Evolutionary conservation across 441 rosid genomes (phyloP).

Genomic region (Geranium incanum): DNA sequence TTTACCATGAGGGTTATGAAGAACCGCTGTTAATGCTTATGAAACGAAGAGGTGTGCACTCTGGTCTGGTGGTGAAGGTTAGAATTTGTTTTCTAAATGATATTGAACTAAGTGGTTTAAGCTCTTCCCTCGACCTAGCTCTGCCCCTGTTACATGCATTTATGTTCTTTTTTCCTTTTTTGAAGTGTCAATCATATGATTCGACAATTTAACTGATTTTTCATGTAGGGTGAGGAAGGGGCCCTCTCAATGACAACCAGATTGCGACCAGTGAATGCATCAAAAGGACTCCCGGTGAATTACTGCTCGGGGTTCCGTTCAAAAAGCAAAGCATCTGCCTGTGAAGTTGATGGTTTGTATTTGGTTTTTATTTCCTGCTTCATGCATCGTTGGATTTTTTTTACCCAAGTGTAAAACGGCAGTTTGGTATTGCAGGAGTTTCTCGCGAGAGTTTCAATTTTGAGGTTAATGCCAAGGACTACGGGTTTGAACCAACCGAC

Average conservation of each 20-base stretch:
- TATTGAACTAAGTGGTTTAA: conserved; percentile 12
- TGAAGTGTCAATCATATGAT: no score
- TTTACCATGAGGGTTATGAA: conserved; percentile 85
- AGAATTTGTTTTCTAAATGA: conserved; percentile 23
- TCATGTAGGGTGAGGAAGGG: conserved; percentile 85
- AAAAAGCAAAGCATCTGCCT: conserved; percentile 44
- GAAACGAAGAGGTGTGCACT: conserved; percentile 91
- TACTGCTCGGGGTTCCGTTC: conserved; percentile 90
- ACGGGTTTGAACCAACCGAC: conserved; percentile 80
- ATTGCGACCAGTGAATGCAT: conserved; percentile 49
- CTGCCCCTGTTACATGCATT: no score
- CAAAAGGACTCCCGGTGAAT: conserved; percentile 87
- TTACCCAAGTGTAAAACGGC: conserved; percentile 10
- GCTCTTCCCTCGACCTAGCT: not conserved
- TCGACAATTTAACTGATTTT: conserved; percentile 8
- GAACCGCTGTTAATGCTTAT: conserved; percentile 93
- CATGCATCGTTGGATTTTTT: not conserved
- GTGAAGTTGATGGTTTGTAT: conserved; percentile 65
- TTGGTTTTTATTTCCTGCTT: conserved; percentile 1
- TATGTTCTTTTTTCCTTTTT: no score
- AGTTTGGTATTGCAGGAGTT: conserved; percentile 43
- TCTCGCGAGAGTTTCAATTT: conserved; percentile 70
- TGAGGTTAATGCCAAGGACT: conserved; percentile 74
- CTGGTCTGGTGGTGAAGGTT: conserved; percentile 93
- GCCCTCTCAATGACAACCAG: conserved; percentile 94